These are phyloP conservation scores for Pseudozyma tsukubaensis DNA, from an alignment of 1,284 basidiomycete species.

Conservation along the genomic window DNA sequence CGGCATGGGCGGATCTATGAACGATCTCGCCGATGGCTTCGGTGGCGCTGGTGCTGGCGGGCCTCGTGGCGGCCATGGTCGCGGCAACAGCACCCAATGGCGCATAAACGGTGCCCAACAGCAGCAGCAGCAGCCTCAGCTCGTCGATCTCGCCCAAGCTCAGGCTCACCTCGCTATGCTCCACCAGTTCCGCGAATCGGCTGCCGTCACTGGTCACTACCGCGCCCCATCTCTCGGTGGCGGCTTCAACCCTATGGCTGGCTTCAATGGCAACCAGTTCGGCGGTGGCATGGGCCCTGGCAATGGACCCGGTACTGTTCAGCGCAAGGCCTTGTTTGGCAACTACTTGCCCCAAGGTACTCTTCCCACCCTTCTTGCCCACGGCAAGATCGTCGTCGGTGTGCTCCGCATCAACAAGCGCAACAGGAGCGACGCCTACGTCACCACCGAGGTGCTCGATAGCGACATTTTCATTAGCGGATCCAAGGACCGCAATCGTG, in stretches of 20 bases:
- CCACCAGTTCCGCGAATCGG: slow-evolving; percentile 83
- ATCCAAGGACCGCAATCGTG: slow-evolving; percentile 98
- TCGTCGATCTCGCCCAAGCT: slow-evolving; percentile 69
- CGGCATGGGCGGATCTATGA: slow-evolving; percentile 46
- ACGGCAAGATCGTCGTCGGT: slow-evolving; percentile 97
- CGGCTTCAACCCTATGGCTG: slow-evolving; percentile 87
- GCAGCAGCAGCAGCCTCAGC: slow-evolving; percentile 18
- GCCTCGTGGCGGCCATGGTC: slow-evolving; percentile 43
- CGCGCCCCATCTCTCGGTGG: slow-evolving; percentile 98
- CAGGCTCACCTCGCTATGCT: slow-evolving; percentile 95
- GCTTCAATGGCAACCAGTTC: slow-evolving; percentile 37
- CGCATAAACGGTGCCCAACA: slow-evolving; percentile 48
- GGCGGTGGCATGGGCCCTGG: slow-evolving; percentile 73
- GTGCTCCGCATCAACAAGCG: slow-evolving; percentile 98
- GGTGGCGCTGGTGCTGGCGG: slow-evolving; percentile 49
- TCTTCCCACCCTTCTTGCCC: slow-evolving; percentile 93
- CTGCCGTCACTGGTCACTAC: slow-evolving; percentile 86
- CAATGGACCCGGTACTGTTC: slow-evolving; percentile 73
- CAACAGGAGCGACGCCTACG: slow-evolving; percentile 98
- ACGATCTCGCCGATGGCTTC: slow-evolving; percentile 64
- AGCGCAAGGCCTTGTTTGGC: slow-evolving; percentile 98
- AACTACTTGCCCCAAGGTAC: slow-evolving; percentile 98
- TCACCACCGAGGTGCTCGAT: slow-evolving; percentile 97
- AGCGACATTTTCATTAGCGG: slow-evolving; percentile 92
- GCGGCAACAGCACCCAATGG: slow-evolving; percentile 50